Evolutionary conservation across 2,329 filamentous ascomycete species (phyloP).

Genomic region (Lasiodiplodia citricola): DNA sequence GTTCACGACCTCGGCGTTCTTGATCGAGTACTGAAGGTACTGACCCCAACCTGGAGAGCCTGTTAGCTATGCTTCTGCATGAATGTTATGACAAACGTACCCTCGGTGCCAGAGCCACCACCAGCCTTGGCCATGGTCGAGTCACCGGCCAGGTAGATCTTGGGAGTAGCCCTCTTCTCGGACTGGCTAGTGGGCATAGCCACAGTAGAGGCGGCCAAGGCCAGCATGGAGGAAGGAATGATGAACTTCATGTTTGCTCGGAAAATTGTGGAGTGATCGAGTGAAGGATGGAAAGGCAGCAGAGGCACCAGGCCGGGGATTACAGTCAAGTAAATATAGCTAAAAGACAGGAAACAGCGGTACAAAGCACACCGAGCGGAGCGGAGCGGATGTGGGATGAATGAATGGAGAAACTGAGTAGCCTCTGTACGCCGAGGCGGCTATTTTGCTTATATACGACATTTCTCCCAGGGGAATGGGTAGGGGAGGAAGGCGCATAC

Average conservation of each 20-base stretch:
- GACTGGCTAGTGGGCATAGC: constrained; percentile 14
- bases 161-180: constrained; percentile 35
- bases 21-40: constrained; percentile 59
- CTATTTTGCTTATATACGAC: constrained; percentile 22
- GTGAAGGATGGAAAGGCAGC: background rate
- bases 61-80: background rate
- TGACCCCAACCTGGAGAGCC: constrained; percentile 62
- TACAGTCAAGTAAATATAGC: constrained; percentile 6
- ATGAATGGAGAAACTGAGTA: background rate
- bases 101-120: constrained; percentile 43
- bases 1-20: constrained; percentile 58
- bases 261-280: background rate
- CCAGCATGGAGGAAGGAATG: constrained; percentile 16
- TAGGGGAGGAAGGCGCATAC: constrained; percentile 3
- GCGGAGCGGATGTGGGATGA: background rate
- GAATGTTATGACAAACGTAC: background rate
- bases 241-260: constrained; percentile 21
- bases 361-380: background rate
- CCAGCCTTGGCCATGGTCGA: constrained; percentile 61
- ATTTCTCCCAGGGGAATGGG: background rate
- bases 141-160: constrained; percentile 61
- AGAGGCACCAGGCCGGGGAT: constrained; percentile 17
- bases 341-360: background rate
- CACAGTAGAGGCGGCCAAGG: constrained; percentile 10
- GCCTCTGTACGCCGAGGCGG: background rate